Base-by-base conservation (phyloP, 768 basidiomycete species). In the Boletus reticulatus region DNA sequence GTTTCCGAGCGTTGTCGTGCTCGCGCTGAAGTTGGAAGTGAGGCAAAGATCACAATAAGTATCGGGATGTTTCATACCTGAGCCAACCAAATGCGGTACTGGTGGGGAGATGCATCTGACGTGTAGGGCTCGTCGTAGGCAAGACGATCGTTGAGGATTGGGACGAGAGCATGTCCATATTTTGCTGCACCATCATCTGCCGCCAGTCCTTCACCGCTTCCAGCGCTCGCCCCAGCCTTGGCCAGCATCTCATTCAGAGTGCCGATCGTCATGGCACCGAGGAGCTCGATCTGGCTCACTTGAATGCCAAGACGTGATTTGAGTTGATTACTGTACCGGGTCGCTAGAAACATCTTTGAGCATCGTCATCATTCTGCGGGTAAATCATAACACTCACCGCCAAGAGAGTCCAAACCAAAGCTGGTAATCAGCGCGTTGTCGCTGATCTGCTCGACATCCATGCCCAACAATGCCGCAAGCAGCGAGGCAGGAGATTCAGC, bases 91-190 rank as follows among this genome's bases (percentile, higher is more conserved):
- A 70, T 70, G 12, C 69, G 69, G 49, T 66, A 65, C 31, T 65
- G 64, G 20, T 66, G 61, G 1, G 64, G 63, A 6, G 64, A 66
- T 9, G 64, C 69, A 37, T 71, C 69, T 0, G 69, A 43, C 14
- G 63, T 69, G 55, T 71, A 70, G 2, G 69, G 63, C 39, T 71
- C 60, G 20, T 71, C 69, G 27, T 71, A 70, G 19, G 69, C 69
- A 22, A 71, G 65, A 36, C 65, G 63, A 36, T 71, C 65, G 36
- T 70, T 71, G 24, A 70, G 62, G 43, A 65, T 59, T 4, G 69
- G 65, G 24, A 70, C 55, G 12, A 70, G 62, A 13, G 69, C 56
- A 12, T 68, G 53, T 9, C 69, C 68, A 31, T 70, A 70, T 52
- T 62, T 70, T 4, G 56, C 48, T n/a, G 67, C 55, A 32, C 69